Base-by-base conservation (phyloP, 2,329 filamentous ascomycete species). In the Sarocladiaceae sp. region DNA sequence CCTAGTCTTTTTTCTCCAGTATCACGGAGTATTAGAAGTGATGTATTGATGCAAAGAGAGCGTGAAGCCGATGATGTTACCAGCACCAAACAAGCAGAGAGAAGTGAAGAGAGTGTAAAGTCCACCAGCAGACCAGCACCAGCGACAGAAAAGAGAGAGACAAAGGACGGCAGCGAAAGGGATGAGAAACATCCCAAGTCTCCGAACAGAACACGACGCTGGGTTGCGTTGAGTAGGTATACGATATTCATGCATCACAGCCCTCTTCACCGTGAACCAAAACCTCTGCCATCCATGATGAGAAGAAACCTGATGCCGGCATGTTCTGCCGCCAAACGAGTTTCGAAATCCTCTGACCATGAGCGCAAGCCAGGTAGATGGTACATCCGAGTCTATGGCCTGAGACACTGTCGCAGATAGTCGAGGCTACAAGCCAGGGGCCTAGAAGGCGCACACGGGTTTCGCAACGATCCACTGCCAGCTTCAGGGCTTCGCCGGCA, bases 61-160 rank as follows among this genome's bases (percentile, higher is more conserved):
- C 13, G 13, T 29, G 37, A 35, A 13, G 37, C 23, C 10, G 21
- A n/a, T n/a, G 34, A 16, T 6, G 34, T 24, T 19, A 39, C 18
- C 18, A 29, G 16, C 10, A 41, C 13, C 4, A 29, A 15, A 41
- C 6, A 19, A 41, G 12, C 12, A 24, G 6, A 41, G 24, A 16
- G 37, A 41, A 41, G 24, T 16, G 37, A 41, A 29, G 19, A 19
- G 19, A 39, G n/a, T 19, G 34, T n/a, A 9, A 16, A 39, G 19
- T 39, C 34, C 21, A 41, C 37, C 37, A 41, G 37, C 37, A 41
- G 37, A 41, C 37, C 37, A 15, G 37, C 37, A 41, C 26, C 23
- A 24, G 37, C 23, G n/a, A n/a, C n/a, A n/a, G n/a, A n/a, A n/a
- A n/a, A n/a, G n/a, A n/a, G n/a, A n/a, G n/a, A n/a, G n/a, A n/a